phyloP scores from a whole-genome alignment of 805 yeast genomes.

The Zygotorulaspora florentina region DNA sequence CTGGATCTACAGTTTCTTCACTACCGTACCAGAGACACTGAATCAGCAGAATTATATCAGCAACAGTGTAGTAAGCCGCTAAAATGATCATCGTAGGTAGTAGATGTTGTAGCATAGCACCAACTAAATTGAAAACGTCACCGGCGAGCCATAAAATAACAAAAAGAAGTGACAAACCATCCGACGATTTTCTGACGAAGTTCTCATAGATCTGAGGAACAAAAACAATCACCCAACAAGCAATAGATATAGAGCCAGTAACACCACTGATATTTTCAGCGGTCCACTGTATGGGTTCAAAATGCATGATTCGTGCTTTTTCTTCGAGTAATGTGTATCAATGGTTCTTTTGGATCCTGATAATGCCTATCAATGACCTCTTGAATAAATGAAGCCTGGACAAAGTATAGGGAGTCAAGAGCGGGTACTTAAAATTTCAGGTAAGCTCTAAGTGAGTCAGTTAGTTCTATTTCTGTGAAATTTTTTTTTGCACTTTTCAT shows the following conservation, averaged over 20 bases:
- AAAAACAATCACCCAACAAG: slow-evolving; percentile 97
- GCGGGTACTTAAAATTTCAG: too few relatives aligned
- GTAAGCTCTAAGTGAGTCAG: too few relatives aligned
- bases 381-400: background rate
- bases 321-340: background rate
- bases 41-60: slow-evolving; percentile 76
- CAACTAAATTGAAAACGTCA: slow-evolving; percentile 88
- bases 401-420: background rate
- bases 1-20: slow-evolving; percentile 54
- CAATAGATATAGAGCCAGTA: slow-evolving; percentile 75
- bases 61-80: slow-evolving; percentile 88
- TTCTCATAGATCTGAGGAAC: slow-evolving; percentile 96
- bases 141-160: slow-evolving; percentile 90
- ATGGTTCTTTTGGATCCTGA: background rate
- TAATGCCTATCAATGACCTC: background rate
- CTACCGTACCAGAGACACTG: slow-evolving; percentile 82
- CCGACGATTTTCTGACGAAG: slow-evolving; percentile 77
- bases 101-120: slow-evolving; percentile 85
- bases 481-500: background rate
- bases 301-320: slow-evolving; percentile 15
- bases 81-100: slow-evolving; percentile 91
- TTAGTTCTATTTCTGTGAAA: background rate
- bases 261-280: slow-evolving; percentile 75
- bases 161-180: slow-evolving; percentile 83
- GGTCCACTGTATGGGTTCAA: slow-evolving; percentile 53